Evolutionary conservation across 768 basidiomycete species (phyloP), one percentile per base, ranked within the genome.

Genomic region (Leccinum boreale): DNA sequence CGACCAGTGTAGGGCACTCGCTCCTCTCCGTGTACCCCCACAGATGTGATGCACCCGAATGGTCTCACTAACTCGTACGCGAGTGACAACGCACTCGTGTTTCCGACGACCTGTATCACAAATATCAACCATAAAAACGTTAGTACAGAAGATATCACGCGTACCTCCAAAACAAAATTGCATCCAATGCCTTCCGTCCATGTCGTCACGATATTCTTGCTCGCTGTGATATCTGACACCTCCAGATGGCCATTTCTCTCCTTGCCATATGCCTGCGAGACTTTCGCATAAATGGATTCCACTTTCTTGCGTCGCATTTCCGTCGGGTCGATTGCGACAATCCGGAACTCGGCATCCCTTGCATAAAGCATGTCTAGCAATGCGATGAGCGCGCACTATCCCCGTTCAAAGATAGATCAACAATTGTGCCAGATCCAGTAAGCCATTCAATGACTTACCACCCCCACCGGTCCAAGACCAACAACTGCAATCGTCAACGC

Each of bases 381-480:
- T 55, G 81, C 81, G 55, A 90, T 77, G 12, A 78, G 73, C 2
- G 87, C 78, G 60, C 89, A 92, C 80, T 81, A 11, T 59, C 42
- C 47, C 12, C 26, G 21, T 50, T 21, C 33, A 47, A 10, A 10
- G n/a, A 12, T 33, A 35, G 19, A 31, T 66, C 1, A 53, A 50
- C 10, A 9, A 50, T 31, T 24, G 28, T 50, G 11, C 36, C 26
- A 31, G 17, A 17, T 17, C 42, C 23, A 50, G 26, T 10, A 31
- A 35, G 33, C 1, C 1, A 52, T 51, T 2, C 28, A 29, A 23
- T 26, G 26, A 63, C 78, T 50, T 63, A 84, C 81, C 58, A 91
- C 73, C 21, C 90, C 90, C 10, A 92, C 90, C 17, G 90, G 90
- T 7, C 90, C 90, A 52, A 92, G 76, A 4, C 90, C 90, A 19